Evolutionary conservation across 371 early-diverging fungal species (phyloP).

Genomic region (Zancudomyces culisetae): DNA sequence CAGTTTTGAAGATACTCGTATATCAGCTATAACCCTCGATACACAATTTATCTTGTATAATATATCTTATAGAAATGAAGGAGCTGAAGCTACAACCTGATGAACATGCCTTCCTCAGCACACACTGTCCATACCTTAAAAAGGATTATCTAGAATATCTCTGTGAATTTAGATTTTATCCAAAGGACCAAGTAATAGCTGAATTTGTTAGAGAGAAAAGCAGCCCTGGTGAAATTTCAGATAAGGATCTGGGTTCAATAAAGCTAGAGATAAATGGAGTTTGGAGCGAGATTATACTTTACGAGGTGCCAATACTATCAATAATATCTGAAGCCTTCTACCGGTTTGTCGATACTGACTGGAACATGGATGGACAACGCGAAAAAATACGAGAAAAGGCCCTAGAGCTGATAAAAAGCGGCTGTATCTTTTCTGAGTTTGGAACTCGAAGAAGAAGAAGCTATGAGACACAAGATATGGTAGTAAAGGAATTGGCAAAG

Average conservation of each 20-base stretch:
- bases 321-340: slow-evolving; percentile 52
- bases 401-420: slow-evolving; percentile 25
- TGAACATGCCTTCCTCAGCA: slow-evolving; percentile 33
- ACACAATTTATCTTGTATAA: slow-evolving; percentile 2
- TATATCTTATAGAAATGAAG: slow-evolving; percentile 9
- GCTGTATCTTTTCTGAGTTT: slow-evolving; percentile 56
- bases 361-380: slow-evolving; percentile 40
- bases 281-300: slow-evolving; percentile 56
- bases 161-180: slow-evolving; percentile 32
- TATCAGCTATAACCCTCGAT: no score
- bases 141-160: slow-evolving; percentile 37
- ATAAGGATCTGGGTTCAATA: slow-evolving; percentile 18
- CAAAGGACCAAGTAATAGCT: slow-evolving; percentile 31
- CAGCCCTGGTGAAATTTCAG: slow-evolving; percentile 2
- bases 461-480: slow-evolving; percentile 43
- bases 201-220: slow-evolving; percentile 6
- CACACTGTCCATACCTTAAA: slow-evolving; percentile 28
- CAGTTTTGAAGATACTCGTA: no score
- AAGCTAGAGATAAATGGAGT: slow-evolving; percentile 32
- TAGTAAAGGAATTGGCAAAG: slow-evolving; percentile 29
- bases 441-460: slow-evolving; percentile 54
- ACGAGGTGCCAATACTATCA: slow-evolving; percentile 51
- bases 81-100: slow-evolving; percentile 23
- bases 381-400: slow-evolving; percentile 34
- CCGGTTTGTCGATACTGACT: slow-evolving; percentile 43